Percentiles rank a stretch among this genome's conserved stretches.
These are phyloP conservation scores for Boletus rufocinnamomeus DNA, from an alignment of 768 basidiomycete species.

Conservation along the genomic window DNA sequence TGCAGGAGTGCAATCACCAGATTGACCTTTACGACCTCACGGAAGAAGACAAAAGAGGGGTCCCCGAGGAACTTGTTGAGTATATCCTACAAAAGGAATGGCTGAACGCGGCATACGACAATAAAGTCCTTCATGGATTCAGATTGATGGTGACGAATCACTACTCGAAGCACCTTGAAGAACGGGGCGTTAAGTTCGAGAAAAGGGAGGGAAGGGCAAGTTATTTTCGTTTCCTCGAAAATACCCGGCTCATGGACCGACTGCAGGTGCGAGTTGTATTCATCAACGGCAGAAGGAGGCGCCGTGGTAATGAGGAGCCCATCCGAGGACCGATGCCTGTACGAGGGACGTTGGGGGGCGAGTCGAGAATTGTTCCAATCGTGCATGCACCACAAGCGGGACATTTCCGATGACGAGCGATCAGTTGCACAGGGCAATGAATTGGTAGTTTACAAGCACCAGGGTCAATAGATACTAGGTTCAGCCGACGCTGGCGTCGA, in stretches of 20 bases:
- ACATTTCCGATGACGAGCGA: conserved; percentile 4
- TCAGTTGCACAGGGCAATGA: not conserved
- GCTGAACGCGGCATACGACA: conserved; percentile 38
- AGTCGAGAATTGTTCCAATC: conserved; percentile 27
- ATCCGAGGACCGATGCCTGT: conserved; percentile 27
- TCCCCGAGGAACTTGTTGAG: conserved; percentile 24
- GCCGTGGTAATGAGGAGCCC: not conserved
- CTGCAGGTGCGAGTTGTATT: conserved; percentile 17
- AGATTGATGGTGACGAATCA: conserved; percentile 28
- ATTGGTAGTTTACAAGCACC: not conserved
- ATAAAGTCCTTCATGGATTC: conserved; percentile 27
- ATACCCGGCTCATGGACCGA: not conserved
- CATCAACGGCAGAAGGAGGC: conserved; percentile 9
- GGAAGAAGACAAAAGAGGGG: conserved; percentile 32
- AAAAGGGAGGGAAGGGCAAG: conserved; percentile 24
- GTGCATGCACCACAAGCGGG: conserved; percentile 19
- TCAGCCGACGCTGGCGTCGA: not conserved
- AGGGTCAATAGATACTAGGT: not conserved
- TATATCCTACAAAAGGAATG: conserved; percentile 38
- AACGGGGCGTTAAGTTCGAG: conserved; percentile 21
- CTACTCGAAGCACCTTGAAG: conserved; percentile 27
- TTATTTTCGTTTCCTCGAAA: not conserved
- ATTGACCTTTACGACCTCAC: conserved; percentile 50
- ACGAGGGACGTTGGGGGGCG: conserved; percentile 27
- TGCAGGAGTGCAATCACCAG: conserved; percentile 41